phyloP scores from a whole-genome alignment of 2,329 filamentous ascomycete genomes.

The Pseudocercospora cruenta region DNA sequence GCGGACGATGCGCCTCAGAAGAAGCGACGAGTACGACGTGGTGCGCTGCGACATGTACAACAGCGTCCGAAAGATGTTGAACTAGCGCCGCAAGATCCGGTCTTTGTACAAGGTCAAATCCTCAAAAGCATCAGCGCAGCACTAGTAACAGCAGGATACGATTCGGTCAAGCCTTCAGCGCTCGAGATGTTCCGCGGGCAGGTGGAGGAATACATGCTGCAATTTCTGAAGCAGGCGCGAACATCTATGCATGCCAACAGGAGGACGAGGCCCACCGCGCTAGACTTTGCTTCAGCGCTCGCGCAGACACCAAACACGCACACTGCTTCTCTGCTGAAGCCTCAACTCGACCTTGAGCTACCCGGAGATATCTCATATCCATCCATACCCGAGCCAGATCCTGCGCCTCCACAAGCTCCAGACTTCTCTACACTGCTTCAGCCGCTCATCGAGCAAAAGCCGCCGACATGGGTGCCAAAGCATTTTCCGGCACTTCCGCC shows the following conservation, averaged over 20 bases:
- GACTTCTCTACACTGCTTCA: constrained; percentile 56
- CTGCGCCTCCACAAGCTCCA: constrained; percentile 45
- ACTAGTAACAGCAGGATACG: constrained; percentile 58
- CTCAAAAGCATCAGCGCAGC: constrained; percentile 58
- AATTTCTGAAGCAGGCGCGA: constrained; percentile 57
- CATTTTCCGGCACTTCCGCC: constrained; percentile 67
- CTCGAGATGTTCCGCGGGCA: constrained; percentile 59
- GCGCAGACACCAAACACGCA: constrained; percentile 42
- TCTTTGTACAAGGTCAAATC: constrained; percentile 59
- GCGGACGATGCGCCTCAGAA: constrained; percentile 19
- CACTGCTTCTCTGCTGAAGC: constrained; percentile 43
- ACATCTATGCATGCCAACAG: constrained; percentile 62
- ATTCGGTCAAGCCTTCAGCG: constrained; percentile 58
- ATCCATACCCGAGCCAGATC: constrained; percentile 46
- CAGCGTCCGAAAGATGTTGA: constrained; percentile 35
- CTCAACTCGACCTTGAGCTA: constrained; percentile 45
- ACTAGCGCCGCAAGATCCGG: constrained; percentile 51
- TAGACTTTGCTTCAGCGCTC: constrained; percentile 62
- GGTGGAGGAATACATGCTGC: constrained; percentile 63
- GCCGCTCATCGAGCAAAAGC: constrained; percentile 53
- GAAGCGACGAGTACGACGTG: constrained; percentile 29
- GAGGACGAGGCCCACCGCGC: constrained; percentile 59
- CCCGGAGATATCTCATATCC: constrained; percentile 43
- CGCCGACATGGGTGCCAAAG: constrained; percentile 58
- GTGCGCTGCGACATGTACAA: constrained; percentile 33